A percentile compares a stretch with the other conserved stretches of the same genome.
Evolutionary conservation across 192 early-diverging fungal species (phyloP).

Genomic region (Globomyces pollinis-pini): DNA sequence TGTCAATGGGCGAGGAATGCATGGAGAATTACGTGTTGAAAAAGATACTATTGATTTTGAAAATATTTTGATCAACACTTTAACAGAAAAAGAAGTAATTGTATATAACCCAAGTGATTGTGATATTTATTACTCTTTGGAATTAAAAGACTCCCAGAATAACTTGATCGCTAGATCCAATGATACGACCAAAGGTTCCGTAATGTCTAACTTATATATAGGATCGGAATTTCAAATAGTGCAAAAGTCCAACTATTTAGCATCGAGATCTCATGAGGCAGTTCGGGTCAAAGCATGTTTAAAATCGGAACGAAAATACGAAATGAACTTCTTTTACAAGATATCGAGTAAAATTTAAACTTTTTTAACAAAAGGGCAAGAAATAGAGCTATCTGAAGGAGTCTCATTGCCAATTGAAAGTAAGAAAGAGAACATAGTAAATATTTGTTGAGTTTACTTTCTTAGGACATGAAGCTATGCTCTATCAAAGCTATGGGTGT

Average conservation of each 20-base stretch:
- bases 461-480: conserved; percentile 23
- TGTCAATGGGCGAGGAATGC: conserved; percentile 36
- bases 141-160: not conserved
- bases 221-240: conserved; percentile 30
- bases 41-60: conserved; percentile 33
- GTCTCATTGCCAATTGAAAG: not conserved
- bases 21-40: conserved; percentile 24
- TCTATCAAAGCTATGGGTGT: conserved; percentile 38
- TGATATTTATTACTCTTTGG: conserved; percentile 38
- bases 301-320: conserved; percentile 22
- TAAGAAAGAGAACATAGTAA: conserved; percentile 1
- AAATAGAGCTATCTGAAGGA: not conserved
- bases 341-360: too few species aligned
- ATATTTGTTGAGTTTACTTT: too few species aligned
- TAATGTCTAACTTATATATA: not conserved
- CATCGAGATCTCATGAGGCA: conserved; percentile 39
- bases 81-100: conserved; percentile 35
- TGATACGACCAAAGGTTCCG: too few species aligned
- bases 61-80: conserved; percentile 45
- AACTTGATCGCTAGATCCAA: not conserved
- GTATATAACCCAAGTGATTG: conserved; percentile 43
- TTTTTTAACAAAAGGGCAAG: too few species aligned
- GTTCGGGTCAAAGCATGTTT: conserved; percentile 36
- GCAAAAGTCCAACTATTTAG: conserved; percentile 19
- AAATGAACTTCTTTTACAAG: conserved; percentile 30